Conservation (phyloP, 169 alveolate genomes). For the Babesia sp. region DNA sequence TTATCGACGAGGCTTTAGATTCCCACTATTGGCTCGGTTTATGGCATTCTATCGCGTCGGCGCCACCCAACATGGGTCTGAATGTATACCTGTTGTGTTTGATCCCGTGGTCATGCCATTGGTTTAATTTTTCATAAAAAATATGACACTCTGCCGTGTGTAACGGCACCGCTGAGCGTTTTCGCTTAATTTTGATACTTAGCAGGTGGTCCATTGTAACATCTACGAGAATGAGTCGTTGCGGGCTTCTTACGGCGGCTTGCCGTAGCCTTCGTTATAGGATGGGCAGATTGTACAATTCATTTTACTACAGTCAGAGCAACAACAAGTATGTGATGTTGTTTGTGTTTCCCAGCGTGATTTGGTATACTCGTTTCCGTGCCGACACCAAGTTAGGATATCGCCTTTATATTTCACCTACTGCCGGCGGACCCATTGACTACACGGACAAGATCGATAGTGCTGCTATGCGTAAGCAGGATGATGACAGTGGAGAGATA, state of each 20-base stretch:
- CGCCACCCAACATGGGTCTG: neutral
- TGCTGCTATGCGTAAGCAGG: constrained; percentile 5
- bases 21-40: neutral
- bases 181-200: neutral
- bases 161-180: neutral
- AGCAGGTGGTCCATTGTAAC: too few species aligned
- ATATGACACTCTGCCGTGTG: neutral
- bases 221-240: neutral
- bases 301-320: constrained; percentile 84
- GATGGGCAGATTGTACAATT: constrained; percentile 76
- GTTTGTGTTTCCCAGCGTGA: constrained; percentile 77
- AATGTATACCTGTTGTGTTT: neutral
- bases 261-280: constrained; percentile 75
- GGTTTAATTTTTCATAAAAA: too few species aligned
- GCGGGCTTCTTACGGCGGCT: constrained; percentile 31
- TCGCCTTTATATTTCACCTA: constrained; percentile 70
- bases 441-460: constrained; percentile 39
- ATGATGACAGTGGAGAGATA: constrained; percentile 7
- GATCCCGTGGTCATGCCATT: neutral
- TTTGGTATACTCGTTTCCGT: constrained; percentile 80
- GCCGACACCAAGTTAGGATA: constrained; percentile 85
- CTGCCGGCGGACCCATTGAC: constrained; percentile 67
- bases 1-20: neutral
- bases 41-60: neutral
- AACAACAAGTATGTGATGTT: constrained; percentile 81